Evolutionary conservation across 768 basidiomycete genomes (phyloP), one percentile per base, ranked within the genome.

Genomic region (Trametes villosa): DNA sequence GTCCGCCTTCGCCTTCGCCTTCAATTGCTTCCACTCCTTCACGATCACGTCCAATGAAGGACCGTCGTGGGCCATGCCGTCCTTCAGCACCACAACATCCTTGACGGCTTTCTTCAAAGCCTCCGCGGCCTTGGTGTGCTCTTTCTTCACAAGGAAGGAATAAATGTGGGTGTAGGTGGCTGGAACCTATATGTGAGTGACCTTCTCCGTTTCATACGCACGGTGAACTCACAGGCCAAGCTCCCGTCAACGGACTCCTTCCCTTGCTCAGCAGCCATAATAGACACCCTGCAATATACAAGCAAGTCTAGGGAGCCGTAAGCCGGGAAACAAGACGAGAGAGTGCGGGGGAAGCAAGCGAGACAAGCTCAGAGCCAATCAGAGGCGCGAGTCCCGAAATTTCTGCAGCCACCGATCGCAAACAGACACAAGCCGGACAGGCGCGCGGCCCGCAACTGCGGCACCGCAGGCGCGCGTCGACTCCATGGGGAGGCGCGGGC

Each of bases 111-210:
- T 90, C 76, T 85, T 91, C 50, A 94, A 76, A 1, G 88, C 86
- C 58, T 82, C 77, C 9, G 92, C 92, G 9, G 85, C 89, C 67
- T 91, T 91, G 30, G 71, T 70, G 71, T 93, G 88, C 0, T 83
- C 80, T 47, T 81, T 84, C 68, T 85, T 82, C 59, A 73, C 77
- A 36, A 95, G 79, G 75, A 94, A 95, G 9, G 84, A 77, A 68
- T 92, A 82, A 59, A 95, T 86, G 50, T 92, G 75, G 65, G 84
- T 81, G 78, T 93, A 95, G 4, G 89, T 87, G 24, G 80, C 92
- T 93, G 68, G 31, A 36, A 18, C 46, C 24, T 42, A n/a, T 6
- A 17, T 9, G 27, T 62, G 20, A 48, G 53, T 55, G 33, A 31
- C 47, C 40, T 13, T 24, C 17, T 33, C 13, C 15, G 18, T 17